Conservation (phyloP, 306 rosid species). For the Medicago arabica region DNA sequence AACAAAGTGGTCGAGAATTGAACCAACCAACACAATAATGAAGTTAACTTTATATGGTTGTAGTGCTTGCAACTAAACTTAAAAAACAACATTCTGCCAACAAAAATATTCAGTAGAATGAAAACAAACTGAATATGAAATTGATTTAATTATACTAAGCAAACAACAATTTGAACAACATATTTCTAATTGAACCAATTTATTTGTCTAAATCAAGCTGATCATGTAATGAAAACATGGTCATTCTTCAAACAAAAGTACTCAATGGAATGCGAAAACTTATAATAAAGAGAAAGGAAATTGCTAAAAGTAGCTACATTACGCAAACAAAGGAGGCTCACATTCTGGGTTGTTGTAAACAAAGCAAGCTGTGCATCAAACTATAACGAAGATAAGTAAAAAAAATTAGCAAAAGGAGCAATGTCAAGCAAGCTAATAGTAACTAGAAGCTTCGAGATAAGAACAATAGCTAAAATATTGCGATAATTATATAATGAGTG, state of each 20-base stretch:
- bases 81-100: slow-evolving; percentile 12
- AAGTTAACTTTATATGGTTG: not conserved
- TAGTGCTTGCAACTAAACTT: slow-evolving; percentile 4
- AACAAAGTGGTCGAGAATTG: slow-evolving; percentile 10
- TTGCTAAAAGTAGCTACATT: slow-evolving; percentile 13
- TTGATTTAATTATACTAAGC: not conserved
- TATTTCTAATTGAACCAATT: not conserved
- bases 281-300: slow-evolving; percentile 20
- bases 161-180: not conserved
- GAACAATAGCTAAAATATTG: not conserved
- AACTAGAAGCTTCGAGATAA: not conserved
- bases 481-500: not conserved
- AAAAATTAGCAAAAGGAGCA: not conserved
- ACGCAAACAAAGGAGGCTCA: slow-evolving; percentile 7
- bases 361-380: slow-evolving; percentile 10
- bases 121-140: not conserved
- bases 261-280: slow-evolving; percentile 24
- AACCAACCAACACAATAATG: slow-evolving; percentile 30
- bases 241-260: slow-evolving; percentile 12
- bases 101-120: not conserved
- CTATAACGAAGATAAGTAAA: not conserved
- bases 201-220: not conserved
- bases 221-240: not conserved
- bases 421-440: not conserved
- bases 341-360: slow-evolving; percentile 1